Evolutionary conservation across 176 grass and related monocot genomes (phyloP).

Genomic region (Hordeum marinum): DNA sequence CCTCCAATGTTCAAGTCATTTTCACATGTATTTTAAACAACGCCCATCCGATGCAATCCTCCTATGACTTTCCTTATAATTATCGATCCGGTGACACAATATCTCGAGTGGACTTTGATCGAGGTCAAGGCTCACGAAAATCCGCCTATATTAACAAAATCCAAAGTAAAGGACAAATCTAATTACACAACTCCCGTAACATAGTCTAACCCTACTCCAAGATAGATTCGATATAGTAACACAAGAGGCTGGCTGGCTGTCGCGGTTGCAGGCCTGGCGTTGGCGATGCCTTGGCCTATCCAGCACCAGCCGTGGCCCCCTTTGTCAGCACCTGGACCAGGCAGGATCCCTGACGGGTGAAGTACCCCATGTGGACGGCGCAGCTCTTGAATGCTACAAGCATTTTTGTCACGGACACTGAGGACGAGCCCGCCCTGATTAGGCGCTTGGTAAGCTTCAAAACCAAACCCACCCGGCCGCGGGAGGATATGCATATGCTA

Average conservation of each 20-base stretch:
- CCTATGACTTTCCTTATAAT: neutral
- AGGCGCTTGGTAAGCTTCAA: neutral
- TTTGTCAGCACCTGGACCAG: constrained; percentile 7
- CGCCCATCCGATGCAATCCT: neutral
- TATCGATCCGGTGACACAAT: neutral
- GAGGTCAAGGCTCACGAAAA: neutral
- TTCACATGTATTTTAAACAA: neutral
- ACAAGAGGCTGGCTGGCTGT: neutral
- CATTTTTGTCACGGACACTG: neutral
- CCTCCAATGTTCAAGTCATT: neutral
- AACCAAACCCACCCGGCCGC: neutral
- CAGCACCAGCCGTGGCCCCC: neutral
- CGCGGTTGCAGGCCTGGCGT: neutral
- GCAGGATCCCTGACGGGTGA: neutral
- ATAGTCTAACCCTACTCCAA: neutral
- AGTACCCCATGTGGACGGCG: constrained; percentile 28
- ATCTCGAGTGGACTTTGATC: neutral
- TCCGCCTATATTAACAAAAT: neutral
- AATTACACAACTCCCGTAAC: neutral
- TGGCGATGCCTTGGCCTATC: neutral
- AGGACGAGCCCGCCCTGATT: neutral
- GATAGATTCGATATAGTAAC: neutral
- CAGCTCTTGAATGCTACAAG: constrained; percentile 13
- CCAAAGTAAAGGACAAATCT: neutral
- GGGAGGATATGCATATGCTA: neutral